These are phyloP conservation scores for Penicillium occitanis DNA, from an alignment of 2,329 filamentous ascomycete genomes.

Conservation along the genomic window DNA sequence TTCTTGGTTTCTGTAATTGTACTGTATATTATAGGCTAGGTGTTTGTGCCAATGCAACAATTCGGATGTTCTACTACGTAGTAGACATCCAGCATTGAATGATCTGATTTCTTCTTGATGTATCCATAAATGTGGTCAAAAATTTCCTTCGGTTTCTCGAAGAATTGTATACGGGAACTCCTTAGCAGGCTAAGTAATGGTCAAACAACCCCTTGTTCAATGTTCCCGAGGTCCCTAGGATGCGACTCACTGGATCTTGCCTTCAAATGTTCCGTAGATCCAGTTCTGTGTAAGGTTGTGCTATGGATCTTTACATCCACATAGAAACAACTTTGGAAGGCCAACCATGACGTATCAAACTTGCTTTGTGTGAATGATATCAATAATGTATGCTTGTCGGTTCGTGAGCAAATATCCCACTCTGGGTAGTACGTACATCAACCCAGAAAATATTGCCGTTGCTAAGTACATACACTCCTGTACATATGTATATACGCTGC, in stretches of 20 bases:
- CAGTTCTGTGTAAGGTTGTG: background rate
- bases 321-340: background rate
- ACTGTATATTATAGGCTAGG: conserved; percentile 16
- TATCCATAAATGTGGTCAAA: background rate
- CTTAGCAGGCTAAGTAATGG: background rate
- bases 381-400: no score
- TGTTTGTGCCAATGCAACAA: conserved; percentile 13
- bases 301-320: background rate
- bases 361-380: background rate
- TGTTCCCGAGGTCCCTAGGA: background rate
- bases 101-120: background rate
- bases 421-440: no score
- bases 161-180: background rate
- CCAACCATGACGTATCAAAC: background rate
- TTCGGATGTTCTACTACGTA: background rate
- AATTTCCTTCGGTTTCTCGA: background rate
- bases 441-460: no score
- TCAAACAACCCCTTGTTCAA: background rate
- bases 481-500: no score
- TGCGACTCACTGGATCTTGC: background rate
- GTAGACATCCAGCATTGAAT: background rate
- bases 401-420: no score
- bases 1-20: conserved; percentile 12
- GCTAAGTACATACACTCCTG: no score
- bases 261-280: background rate